Conservation (phyloP, 2,329 filamentous ascomycete species). For the Eutypa lata region DNA sequence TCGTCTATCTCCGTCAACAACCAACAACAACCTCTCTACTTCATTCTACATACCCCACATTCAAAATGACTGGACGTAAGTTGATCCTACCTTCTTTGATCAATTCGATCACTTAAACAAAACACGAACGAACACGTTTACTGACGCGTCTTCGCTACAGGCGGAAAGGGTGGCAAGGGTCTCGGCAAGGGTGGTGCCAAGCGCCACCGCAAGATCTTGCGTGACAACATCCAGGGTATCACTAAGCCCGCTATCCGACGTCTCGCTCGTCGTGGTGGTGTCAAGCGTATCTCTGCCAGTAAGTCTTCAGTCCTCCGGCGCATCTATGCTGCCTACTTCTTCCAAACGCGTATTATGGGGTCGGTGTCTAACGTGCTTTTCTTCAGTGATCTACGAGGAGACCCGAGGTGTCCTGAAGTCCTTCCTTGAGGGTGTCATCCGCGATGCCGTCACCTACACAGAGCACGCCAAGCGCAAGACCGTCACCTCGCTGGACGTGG, state of each 20-base stretch:
- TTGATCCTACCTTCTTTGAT: constrained; percentile 8
- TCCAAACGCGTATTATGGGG: not conserved
- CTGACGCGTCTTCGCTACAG: constrained; percentile 7
- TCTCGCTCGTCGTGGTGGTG: constrained; percentile 98
- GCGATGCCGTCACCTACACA: constrained; percentile 77
- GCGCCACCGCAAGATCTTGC: constrained; percentile 98
- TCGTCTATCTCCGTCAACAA: constrained; percentile 14
- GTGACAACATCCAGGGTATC: constrained; percentile 99
- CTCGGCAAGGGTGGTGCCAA: constrained; percentile 52
- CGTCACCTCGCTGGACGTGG: constrained; percentile 62
- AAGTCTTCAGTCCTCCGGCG: constrained; percentile 34
- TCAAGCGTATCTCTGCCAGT: constrained; percentile 99
- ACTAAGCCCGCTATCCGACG: constrained; percentile 97
- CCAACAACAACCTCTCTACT: constrained; percentile 6
- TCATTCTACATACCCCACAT: constrained; percentile 9
- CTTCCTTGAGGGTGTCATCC: constrained; percentile 79
- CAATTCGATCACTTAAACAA: no score
- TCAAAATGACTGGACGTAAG: constrained; percentile 34
- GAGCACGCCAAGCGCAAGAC: constrained; percentile 81
- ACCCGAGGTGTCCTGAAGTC: constrained; percentile 80
- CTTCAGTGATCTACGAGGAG: constrained; percentile 36
- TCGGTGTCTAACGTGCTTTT: constrained; percentile 16
- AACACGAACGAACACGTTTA: not conserved
- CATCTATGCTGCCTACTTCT: no score
- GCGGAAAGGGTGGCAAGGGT: constrained; percentile 19